Evolutionary conservation across 495 filamentous ascomycete genomes (phyloP).

Genomic region (Lasiosphaeria ovina): DNA sequence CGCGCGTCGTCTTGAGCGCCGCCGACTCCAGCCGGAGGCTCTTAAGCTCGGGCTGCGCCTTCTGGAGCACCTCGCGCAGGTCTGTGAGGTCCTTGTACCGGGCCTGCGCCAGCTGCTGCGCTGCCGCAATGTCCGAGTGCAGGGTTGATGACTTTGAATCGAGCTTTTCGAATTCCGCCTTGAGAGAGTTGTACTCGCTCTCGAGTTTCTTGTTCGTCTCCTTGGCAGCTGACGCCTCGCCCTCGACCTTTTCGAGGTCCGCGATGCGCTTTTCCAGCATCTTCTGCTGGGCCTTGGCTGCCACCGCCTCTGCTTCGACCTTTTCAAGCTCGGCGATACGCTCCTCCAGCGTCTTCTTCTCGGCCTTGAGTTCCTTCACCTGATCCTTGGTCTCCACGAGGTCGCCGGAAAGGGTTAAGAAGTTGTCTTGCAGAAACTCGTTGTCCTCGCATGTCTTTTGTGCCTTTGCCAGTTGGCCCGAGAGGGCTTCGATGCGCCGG

Average conservation of each 20-base stretch:
- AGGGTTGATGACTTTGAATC: slow-evolving; percentile 66
- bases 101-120: slow-evolving; percentile 77
- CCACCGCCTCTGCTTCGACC: slow-evolving; percentile 72
- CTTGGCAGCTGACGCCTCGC: slow-evolving; percentile 30
- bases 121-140: slow-evolving; percentile 81
- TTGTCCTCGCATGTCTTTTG: slow-evolving; percentile 86
- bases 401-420: slow-evolving; percentile 72
- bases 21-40: slow-evolving; percentile 71
- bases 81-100: slow-evolving; percentile 88
- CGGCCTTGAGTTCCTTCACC: slow-evolving; percentile 56
- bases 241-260: slow-evolving; percentile 61
- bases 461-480: slow-evolving; percentile 65
- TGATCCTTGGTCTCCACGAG: slow-evolving; percentile 79
- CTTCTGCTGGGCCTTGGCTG: slow-evolving; percentile 43
- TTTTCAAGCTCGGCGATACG: slow-evolving; percentile 71
- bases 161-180: slow-evolving; percentile 70
- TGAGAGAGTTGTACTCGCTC: slow-evolving; percentile 58
- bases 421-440: slow-evolving; percentile 74
- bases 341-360: slow-evolving; percentile 51
- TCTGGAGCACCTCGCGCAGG: slow-evolving; percentile 72
- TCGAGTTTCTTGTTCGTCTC: slow-evolving; percentile 49
- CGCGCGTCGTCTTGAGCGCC: slow-evolving; percentile 66
- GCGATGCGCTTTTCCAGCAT: slow-evolving; percentile 59
- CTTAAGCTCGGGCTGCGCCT: slow-evolving; percentile 80
- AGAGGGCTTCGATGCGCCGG: slow-evolving; percentile 62